A percentile compares a stretch with the other conserved stretches of the same genome.
These are phyloP conservation scores for Puccinia hordei DNA, from an alignment of 1,284 basidiomycete genomes.

Conservation along the genomic window DNA sequence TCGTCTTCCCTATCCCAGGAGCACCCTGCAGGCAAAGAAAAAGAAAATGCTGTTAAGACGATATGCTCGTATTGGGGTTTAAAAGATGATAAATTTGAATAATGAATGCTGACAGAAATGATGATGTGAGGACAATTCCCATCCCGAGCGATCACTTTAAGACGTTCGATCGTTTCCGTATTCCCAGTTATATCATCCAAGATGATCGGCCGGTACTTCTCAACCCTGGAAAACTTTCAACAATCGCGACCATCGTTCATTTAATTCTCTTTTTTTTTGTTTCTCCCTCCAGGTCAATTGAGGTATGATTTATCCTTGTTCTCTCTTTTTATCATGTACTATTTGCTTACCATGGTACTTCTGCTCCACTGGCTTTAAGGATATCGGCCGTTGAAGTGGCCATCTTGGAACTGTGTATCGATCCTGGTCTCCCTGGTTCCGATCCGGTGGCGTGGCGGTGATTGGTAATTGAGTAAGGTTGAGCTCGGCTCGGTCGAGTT, in stretches of 20 bases:
- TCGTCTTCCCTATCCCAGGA: constrained; percentile 99
- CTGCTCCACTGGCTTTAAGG: constrained; percentile 24
- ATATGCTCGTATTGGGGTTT: background rate
- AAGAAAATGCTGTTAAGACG: background rate
- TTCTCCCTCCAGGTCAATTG: background rate
- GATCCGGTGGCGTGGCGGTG: no score
- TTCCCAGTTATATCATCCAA: constrained; percentile 95
- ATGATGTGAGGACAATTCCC: constrained; percentile 99
- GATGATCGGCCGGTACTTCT: constrained; percentile 73
- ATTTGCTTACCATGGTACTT: constrained; percentile 34
- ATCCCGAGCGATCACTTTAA: constrained; percentile 94
- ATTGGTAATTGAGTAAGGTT: no score
- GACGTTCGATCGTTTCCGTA: constrained; percentile 86
- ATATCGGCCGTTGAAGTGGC: background rate
- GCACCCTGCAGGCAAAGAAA: constrained; percentile 70
- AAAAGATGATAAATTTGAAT: background rate
- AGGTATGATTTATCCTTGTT: background rate
- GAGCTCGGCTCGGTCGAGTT: no score
- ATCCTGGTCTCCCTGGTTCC: no score
- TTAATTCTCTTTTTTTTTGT: background rate
- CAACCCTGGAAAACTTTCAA: constrained; percentile 55
- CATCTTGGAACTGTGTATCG: constrained; percentile 1
- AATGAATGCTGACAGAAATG: constrained; percentile 73
- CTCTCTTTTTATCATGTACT: background rate
- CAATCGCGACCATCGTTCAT: constrained; percentile 20